Percentiles rank a stretch among this genome's conserved stretches.
Evolutionary conservation across 2,329 filamentous ascomycete genomes (phyloP).

Genomic region (Aspergillus sp.): DNA sequence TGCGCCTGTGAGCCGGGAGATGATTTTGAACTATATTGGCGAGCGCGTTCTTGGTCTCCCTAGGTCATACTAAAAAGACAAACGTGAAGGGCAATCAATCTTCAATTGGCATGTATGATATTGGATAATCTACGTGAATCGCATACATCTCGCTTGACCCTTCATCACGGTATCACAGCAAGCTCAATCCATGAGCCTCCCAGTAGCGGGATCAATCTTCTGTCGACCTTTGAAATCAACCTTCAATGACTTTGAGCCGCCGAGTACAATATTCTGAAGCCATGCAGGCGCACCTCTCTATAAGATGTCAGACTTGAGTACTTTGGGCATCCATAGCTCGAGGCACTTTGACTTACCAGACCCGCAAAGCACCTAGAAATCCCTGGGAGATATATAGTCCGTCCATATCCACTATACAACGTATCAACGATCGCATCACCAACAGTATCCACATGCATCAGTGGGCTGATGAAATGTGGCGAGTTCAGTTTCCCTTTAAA

Average conservation of each 20-base stretch:
- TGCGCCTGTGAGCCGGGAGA: constrained; percentile 54
- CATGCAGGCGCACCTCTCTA: background rate
- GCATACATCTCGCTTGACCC: too few species aligned
- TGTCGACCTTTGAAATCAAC: background rate
- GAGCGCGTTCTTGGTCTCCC: constrained; percentile 38
- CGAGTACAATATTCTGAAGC: background rate
- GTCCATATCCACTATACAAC: constrained; percentile 18
- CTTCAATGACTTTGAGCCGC: background rate
- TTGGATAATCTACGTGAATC: too few species aligned
- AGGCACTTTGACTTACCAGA: constrained; percentile 13
- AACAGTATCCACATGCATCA: constrained; percentile 24
- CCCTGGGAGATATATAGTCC: constrained; percentile 18
- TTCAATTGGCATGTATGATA: too few species aligned
- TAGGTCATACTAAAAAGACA: constrained; percentile 28
- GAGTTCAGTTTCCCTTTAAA: constrained; percentile 26
- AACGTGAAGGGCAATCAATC: too few species aligned
- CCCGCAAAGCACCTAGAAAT: constrained; percentile 21
- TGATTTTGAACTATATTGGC: constrained; percentile 41
- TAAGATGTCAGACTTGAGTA: too few species aligned
- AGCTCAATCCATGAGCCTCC: background rate
- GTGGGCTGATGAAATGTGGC: constrained; percentile 18
- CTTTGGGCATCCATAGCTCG: background rate
- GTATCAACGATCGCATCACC: constrained; percentile 22
- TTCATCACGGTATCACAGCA: background rate
- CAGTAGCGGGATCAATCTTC: background rate